Evolutionary conservation across 2,329 filamentous ascomycete species (phyloP), one percentile per base, ranked within the genome.

Genomic region (Diaporthe destruens): DNA sequence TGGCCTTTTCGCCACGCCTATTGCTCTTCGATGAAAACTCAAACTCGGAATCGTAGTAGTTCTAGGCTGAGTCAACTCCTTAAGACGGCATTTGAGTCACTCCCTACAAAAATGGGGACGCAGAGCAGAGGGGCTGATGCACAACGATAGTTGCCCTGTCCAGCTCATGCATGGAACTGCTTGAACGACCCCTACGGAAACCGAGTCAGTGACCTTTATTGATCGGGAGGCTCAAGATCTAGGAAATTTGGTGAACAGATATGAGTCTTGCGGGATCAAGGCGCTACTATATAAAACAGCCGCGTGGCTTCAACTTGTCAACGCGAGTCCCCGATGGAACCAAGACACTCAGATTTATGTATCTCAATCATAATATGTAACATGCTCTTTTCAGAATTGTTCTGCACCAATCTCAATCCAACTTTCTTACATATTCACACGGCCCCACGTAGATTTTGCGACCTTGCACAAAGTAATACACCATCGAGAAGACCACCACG

Each of bases 11-110:
- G 75, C 74, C 5, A 72, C 75, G 2, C 2, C 75, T 76, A 59
- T 61, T 77, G 6, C 75, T 77, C 5, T 77, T 74, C 8, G 76
- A 76, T 55, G 76, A 76, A 36, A 74, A 76, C 53, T 74, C 72
- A 2, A 54, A 72, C 18, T 74, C 76, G n/a, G 69, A 76, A 47
- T 73, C 75, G 25, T 75, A 77, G 25, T 75, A 77, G 42, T 76
- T 76, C 57, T 77, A 75, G 75, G 75, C 73, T 0, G 61, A 51
- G 44, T 36, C 65, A 16, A 76, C 74, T 1, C 66, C 63, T 9
- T 65, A 47, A 29, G 63, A 57, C 25, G 68, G 72, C 2, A 65
- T 71, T 4, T 74, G 5, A 29, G 29, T 29, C 5, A 74, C 44
- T 20, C 55, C 9, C 44, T 71, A 32, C 53, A 29, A 29, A 5